phyloP scores from a whole-genome alignment of 140 eudicot species.

The Anethum foeniculum region DNA sequence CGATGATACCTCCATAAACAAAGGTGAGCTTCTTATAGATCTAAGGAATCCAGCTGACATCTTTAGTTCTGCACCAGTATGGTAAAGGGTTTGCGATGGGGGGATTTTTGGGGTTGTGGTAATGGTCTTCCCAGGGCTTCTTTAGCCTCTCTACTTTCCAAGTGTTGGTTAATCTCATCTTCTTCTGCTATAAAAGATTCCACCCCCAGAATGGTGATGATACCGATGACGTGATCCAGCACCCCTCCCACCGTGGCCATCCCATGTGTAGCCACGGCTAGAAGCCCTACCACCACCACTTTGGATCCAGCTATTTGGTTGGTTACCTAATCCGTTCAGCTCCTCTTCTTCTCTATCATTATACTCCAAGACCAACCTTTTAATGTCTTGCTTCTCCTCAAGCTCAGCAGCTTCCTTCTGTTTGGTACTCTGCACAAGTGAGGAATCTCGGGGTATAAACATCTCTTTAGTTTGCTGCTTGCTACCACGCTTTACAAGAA shows the following conservation, averaged over 20 bases:
- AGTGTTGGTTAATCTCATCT: conserved; percentile 24
- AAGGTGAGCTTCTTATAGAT: background rate
- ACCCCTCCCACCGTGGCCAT: conserved; percentile 57
- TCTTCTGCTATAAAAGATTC: conserved; percentile 55
- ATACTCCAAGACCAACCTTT: conserved; percentile 78
- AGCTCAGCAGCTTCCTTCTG: conserved; percentile 96
- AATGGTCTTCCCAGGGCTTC: background rate
- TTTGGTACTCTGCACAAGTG: conserved; percentile 86
- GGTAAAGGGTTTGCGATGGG: background rate
- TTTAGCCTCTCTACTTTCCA: background rate
- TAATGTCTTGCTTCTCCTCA: conserved; percentile 94
- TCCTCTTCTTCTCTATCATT: conserved; percentile 98
- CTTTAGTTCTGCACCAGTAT: background rate
- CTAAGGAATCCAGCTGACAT: background rate
- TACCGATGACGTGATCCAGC: conserved; percentile 71
- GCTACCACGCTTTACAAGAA: conserved; percentile 88
- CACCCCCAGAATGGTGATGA: conserved; percentile 70
- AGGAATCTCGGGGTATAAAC: conserved; percentile 77
- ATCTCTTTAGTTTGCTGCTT: conserved; percentile 88
- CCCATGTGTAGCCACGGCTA: conserved; percentile 64
- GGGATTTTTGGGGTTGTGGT: background rate
- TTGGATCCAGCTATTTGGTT: conserved; percentile 52
- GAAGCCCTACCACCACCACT: conserved; percentile 52
- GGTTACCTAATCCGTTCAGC: conserved; percentile 54
- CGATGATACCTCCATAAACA: background rate